Conservation (phyloP, 2,329 filamentous ascomycete genomes). For the Stemphylium vesicarium region DNA sequence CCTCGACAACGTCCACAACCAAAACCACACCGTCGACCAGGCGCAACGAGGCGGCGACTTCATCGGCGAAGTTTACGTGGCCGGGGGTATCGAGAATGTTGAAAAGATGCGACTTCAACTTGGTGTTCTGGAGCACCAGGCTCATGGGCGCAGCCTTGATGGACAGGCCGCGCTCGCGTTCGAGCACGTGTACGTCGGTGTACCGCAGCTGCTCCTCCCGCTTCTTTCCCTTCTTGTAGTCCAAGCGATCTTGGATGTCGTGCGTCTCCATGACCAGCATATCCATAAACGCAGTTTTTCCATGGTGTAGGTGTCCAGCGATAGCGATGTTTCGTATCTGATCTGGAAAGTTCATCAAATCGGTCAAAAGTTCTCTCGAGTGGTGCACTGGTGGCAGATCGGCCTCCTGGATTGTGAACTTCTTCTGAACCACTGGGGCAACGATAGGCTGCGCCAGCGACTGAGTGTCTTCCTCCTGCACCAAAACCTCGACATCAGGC, state of each 20-base stretch:
- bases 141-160: slow-evolving; percentile 96
- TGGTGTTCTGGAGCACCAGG: slow-evolving; percentile 83
- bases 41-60: slow-evolving; percentile 86
- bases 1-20: slow-evolving; percentile 95
- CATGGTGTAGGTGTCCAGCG: slow-evolving; percentile 92
- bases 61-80: slow-evolving; percentile 98
- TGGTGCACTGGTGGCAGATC: slow-evolving; percentile 89
- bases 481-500: slow-evolving; percentile 89
- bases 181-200: slow-evolving; percentile 88
- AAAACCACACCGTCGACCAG: slow-evolving; percentile 91
- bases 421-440: slow-evolving; percentile 90
- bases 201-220: slow-evolving; percentile 91
- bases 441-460: slow-evolving; percentile 91
- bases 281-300: slow-evolving; percentile 98
- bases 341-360: slow-evolving; percentile 94
- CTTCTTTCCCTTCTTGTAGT: slow-evolving; percentile 80
- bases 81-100: slow-evolving; percentile 96
- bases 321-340: slow-evolving; percentile 93
- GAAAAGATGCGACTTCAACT: slow-evolving; percentile 92
- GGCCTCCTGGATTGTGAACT: slow-evolving; percentile 91
- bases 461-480: slow-evolving; percentile 97
- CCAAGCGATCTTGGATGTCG: slow-evolving; percentile 77
- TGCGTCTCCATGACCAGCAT: slow-evolving; percentile 98
- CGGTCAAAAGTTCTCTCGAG: slow-evolving; percentile 89
- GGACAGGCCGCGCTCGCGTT: slow-evolving; percentile 87